phyloP scores from a whole-genome alignment of 2,329 filamentous ascomycete species.

The Fusarium globosum region DNA sequence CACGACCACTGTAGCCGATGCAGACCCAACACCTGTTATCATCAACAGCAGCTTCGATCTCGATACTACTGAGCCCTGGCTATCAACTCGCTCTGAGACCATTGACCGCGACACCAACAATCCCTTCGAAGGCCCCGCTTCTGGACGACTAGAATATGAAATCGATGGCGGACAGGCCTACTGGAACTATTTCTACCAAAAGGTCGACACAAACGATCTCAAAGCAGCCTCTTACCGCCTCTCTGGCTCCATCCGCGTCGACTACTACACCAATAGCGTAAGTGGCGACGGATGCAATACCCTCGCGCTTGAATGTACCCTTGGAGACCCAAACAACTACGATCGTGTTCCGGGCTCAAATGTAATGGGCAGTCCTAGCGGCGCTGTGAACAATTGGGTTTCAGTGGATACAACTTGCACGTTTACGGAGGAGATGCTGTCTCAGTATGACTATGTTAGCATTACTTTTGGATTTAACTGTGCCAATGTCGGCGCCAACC shows the following conservation, averaged over 20 bases:
- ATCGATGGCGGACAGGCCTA: not conserved
- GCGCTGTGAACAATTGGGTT: not conserved
- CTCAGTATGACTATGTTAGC: not conserved
- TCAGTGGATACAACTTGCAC: not conserved
- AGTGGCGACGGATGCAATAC: not conserved
- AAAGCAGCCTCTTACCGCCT: not conserved
- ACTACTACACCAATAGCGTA: not conserved
- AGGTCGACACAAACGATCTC: not conserved
- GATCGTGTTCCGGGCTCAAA: not conserved
- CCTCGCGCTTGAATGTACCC: not conserved
- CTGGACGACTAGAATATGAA: not conserved
- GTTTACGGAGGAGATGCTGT: not conserved
- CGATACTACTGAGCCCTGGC: not conserved
- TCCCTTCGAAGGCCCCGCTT: not conserved
- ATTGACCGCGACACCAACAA: rapidly evolving
- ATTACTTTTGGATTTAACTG: not conserved
- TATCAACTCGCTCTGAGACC: not conserved
- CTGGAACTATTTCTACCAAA: not conserved
- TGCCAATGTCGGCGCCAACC: not conserved
- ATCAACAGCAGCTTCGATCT: not conserved
- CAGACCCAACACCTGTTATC: not conserved
- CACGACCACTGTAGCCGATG: not conserved
- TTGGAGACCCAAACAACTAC: not conserved
- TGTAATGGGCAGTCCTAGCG: not conserved
- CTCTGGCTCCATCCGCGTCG: not conserved